Base-by-base conservation (phyloP, 306 rosid species). In the Delonix regia region DNA sequence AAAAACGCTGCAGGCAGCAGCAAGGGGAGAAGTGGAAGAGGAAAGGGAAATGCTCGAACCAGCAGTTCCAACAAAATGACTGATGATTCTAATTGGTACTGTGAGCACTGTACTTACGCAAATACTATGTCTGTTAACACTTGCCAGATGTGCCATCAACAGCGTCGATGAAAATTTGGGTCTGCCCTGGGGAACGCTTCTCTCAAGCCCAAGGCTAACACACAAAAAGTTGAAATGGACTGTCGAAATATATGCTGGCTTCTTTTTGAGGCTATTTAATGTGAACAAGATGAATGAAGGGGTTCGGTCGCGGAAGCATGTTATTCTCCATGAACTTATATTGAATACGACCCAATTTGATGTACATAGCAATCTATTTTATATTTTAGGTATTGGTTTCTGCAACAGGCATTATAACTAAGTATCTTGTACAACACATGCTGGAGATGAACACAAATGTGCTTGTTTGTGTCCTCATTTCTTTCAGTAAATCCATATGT, bases 11-110 rank as follows among this genome's bases (percentile, higher is more conserved):
- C 80, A 33, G 81, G 88, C 44, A 82, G 86, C 77, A 82, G 85
- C 65, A 85, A 80, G 83, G 90, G 83, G 30, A 82, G 74, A 84
- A 67, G 75, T 19, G 88, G 85, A 57, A 87, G 81, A 77, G 86
- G 84, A 45, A 87, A 84, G 71, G 86, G 78, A 71, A 28, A 72
- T 56, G 34, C 72, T 2, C 88, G 79, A 76, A 55, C 25, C 9
- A 55, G 61, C 61, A 10, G 15, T 21, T 55, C 30, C 30, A 69
- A 53, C 75, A 81, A 74, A 82, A 69, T 22, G 55, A 8, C 57
- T 73, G 90, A 82, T 39, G 85, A 80, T 56, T 53, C 6, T 49
- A 75, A 48, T 68, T 87, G 88, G 88, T 47, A 11, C 38, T 85
- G 87, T 15, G 90, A 82, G 2, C 83, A 82, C 8, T 87, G 88